These are phyloP conservation scores for Cercospora sp. DNA, from an alignment of 2,329 filamentous ascomycete species.

Conservation along the genomic window DNA sequence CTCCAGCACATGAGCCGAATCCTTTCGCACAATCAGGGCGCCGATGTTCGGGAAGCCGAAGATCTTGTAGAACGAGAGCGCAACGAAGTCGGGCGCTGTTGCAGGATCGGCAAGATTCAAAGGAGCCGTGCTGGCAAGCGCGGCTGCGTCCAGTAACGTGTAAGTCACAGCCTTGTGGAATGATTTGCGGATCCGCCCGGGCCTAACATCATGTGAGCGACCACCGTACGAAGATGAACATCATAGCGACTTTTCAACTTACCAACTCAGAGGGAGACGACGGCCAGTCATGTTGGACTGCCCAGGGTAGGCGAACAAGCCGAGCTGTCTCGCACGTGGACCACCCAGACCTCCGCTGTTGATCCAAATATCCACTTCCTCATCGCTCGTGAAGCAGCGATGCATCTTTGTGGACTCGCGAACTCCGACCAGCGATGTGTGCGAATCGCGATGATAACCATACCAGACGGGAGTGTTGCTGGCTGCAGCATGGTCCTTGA, in stretches of 20 bases:
- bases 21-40: conserved; percentile 58
- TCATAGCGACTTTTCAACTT: background rate
- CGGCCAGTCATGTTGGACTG: conserved; percentile 45
- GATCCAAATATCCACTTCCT: conserved; percentile 46
- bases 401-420: conserved; percentile 39
- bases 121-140: conserved; percentile 62
- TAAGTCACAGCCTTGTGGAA: conserved; percentile 43
- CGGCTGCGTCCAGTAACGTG: conserved; percentile 63
- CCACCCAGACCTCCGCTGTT: conserved; percentile 41
- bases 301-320: conserved; percentile 42
- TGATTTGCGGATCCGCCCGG: conserved; percentile 37
- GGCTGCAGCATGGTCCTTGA: conserved; percentile 56
- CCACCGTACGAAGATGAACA: background rate
- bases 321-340: conserved; percentile 37
- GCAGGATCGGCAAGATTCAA: conserved; percentile 56
- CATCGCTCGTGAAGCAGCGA: conserved; percentile 43
- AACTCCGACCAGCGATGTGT: conserved; percentile 57
- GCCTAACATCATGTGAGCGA: conserved; percentile 32
- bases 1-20: conserved; percentile 57
- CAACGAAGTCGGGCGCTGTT: conserved; percentile 60
- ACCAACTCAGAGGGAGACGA: conserved; percentile 40
- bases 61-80: conserved; percentile 65
- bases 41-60: conserved; percentile 66
- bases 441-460: conserved; percentile 61
- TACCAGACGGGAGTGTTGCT: conserved; percentile 53